phyloP scores from a whole-genome alignment of 75 land plant species.

The Isoetes taiwanensis region DNA sequence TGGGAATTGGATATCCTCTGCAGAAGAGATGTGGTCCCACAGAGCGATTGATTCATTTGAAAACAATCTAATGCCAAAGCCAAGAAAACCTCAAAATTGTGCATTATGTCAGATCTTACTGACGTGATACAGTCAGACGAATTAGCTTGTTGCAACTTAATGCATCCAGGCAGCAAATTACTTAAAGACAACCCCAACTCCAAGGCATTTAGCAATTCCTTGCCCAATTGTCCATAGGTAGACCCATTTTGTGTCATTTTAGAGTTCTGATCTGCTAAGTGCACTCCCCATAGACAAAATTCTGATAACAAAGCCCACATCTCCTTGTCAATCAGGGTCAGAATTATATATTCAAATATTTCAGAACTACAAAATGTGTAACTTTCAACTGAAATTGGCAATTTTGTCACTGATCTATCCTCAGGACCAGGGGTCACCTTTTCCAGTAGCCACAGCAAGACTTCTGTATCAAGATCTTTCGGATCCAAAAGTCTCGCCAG shows the following conservation, averaged over 20 bases:
- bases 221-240: neutral
- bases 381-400: neutral
- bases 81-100: conserved; percentile 14
- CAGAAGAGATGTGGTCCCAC: too few species aligned
- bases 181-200: conserved; percentile 4
- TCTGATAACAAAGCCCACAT: conserved; percentile 13
- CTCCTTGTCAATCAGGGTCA: conserved; percentile 15
- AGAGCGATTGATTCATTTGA: too few species aligned
- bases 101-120: conserved; percentile 7
- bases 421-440: conserved; percentile 6
- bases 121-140: conserved; percentile 9
- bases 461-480: conserved; percentile 8
- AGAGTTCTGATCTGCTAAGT: neutral
- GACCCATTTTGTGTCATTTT: neutral
- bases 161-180: conserved; percentile 14
- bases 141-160: conserved; percentile 5
- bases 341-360: conserved; percentile 8
- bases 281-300: conserved; percentile 18
- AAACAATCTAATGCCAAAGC: conserved; percentile 6
- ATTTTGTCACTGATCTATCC: neutral
- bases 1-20: conserved; percentile 9
- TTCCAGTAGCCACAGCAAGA: conserved; percentile 22
- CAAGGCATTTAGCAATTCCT: conserved; percentile 9
- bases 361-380: conserved; percentile 2
- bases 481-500: conserved; percentile 8